Conservation (phyloP, 176 grass and related monocot genomes). For the Hordeum vulgare region DNA sequence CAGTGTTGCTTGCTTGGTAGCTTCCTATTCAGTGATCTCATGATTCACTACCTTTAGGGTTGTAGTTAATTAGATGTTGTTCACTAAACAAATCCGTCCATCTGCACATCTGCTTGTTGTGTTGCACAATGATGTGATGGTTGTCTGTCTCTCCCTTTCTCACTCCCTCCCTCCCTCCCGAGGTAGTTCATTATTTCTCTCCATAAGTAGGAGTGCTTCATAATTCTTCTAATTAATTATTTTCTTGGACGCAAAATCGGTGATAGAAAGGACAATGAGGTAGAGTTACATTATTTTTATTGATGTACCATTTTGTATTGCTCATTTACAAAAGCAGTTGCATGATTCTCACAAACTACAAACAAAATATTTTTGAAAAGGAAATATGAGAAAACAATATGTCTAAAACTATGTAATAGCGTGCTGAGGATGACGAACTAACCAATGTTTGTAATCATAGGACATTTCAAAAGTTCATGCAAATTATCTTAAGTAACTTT, state of each 20-base stretch:
- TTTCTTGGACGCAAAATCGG: too few species aligned
- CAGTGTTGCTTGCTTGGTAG: not conserved
- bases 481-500: not conserved
- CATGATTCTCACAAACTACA: not conserved
- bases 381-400: not conserved
- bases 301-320: not conserved
- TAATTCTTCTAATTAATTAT: too few species aligned
- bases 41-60: slow-evolving; percentile 24
- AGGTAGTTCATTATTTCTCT: too few species aligned
- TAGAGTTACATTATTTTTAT: too few species aligned
- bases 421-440: not conserved
- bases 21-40: slow-evolving; percentile 1
- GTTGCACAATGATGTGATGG: not conserved
- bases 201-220: too few species aligned
- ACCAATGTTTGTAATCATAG: not conserved
- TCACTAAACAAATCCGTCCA: not conserved
- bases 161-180: too few species aligned
- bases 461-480: not conserved
- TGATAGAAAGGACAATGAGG: too few species aligned
- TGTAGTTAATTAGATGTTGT: not conserved
- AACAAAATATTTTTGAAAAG: not conserved
- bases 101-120: too few species aligned
- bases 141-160: too few species aligned
- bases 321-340: not conserved
- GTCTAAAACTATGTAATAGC: not conserved